Percentiles rank a stretch among this genome's conserved stretches.
Conservation (phyloP, 176 grass and related monocot species). For the Pontederia crassipes region DNA sequence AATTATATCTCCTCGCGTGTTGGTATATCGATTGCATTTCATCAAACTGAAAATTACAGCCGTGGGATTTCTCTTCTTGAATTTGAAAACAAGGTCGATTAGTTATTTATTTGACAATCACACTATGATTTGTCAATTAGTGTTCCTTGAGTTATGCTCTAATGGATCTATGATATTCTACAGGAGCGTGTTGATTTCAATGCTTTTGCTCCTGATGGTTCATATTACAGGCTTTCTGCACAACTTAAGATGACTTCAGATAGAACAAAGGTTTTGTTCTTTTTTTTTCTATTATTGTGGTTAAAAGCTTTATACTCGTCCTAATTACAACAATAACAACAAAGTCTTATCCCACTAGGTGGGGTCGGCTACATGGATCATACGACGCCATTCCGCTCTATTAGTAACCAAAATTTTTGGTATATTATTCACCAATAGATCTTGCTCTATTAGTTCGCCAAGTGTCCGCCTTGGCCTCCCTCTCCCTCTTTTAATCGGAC, state of each 20-base stretch:
- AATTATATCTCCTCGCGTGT: slow-evolving; percentile 50
- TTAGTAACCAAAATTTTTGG: too few relatives aligned
- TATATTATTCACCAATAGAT: too few relatives aligned
- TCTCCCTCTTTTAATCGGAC: too few relatives aligned
- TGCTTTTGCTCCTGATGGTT: slow-evolving; percentile 81
- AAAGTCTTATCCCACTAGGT: too few relatives aligned
- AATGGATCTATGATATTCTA: slow-evolving; percentile 15
- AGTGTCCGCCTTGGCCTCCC: too few relatives aligned
- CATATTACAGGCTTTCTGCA: slow-evolving; percentile 78
- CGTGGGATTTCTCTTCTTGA: slow-evolving; percentile 85
- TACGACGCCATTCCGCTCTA: too few relatives aligned
- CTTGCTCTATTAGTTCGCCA: too few relatives aligned
- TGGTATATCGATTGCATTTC: slow-evolving; percentile 67
- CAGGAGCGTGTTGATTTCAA: slow-evolving; percentile 83
- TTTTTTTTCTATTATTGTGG: neutral
- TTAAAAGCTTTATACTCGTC: neutral
- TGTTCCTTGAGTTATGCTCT: too few relatives aligned
- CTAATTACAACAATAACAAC: too few relatives aligned
- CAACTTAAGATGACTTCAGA: slow-evolving; percentile 97
- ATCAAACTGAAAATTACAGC: slow-evolving; percentile 54
- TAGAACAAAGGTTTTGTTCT: slow-evolving; percentile 75
- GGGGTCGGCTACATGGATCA: too few relatives aligned
- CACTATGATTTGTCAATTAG: neutral
- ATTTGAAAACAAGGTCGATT: slow-evolving; percentile 72
- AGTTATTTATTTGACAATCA: neutral